Percentiles rank a stretch among this genome's conserved stretches.
Conservation (phyloP, 495 filamentous ascomycete genomes). For the Penicillium flavigenum region DNA sequence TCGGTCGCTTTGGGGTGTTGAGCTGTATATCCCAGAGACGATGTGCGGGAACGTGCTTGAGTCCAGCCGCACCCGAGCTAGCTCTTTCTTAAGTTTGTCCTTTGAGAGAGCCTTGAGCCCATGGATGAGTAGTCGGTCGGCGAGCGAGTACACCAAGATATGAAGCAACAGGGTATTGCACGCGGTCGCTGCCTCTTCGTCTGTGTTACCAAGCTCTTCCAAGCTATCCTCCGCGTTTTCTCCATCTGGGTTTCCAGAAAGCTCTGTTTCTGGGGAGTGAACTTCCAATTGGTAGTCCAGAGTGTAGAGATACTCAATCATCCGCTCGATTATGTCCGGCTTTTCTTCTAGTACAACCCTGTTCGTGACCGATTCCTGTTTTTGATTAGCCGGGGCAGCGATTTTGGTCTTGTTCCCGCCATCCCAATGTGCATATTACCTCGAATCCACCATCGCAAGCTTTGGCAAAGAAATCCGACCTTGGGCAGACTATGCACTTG, state of each 20-base stretch:
- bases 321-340: conserved; percentile 14
- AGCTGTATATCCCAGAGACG: conserved; percentile 33
- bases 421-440: not conserved
- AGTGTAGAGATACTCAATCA: conserved; percentile 25
- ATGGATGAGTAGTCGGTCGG: conserved; percentile 19
- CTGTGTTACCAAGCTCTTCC: not conserved
- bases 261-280: not conserved
- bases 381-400: not conserved
- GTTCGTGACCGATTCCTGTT: conserved; percentile 17
- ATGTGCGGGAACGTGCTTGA: conserved; percentile 24
- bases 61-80: conserved; percentile 16
- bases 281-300: conserved; percentile 14
- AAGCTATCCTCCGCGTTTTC: too few species aligned
- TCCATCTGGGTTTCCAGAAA: not conserved
- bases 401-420: not conserved
- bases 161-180: conserved; percentile 7
- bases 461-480: conserved; percentile 21
- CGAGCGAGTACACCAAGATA: conserved; percentile 25
- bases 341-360: conserved; percentile 16
- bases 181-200: not conserved
- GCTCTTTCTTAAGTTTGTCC: conserved; percentile 11
- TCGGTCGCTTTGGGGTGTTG: conserved; percentile 31
- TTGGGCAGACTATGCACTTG: conserved; percentile 19
- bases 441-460: conserved; percentile 10
- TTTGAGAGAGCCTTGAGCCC: conserved; percentile 19